Base-by-base conservation (phyloP, 2,329 filamentous ascomycete genomes). In the Diatrype stigma region DNA sequence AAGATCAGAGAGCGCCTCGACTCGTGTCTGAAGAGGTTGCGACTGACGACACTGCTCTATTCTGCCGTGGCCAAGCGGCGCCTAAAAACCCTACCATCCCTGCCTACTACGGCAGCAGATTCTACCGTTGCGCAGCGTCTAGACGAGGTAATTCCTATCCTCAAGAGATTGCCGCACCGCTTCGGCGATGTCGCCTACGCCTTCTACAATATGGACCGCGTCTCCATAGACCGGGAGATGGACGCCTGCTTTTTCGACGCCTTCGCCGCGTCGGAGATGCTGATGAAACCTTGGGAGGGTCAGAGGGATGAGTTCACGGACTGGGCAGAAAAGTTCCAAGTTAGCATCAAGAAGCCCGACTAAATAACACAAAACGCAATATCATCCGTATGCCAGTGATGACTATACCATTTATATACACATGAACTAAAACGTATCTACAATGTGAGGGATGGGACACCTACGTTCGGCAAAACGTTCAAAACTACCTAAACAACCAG, bases 241-340 rank as follows among this genome's bases (percentile, higher is more conserved):
- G 74, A 80, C 4, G 73, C 77, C 38, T 85, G 85, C 59, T 82
- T 85, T 53, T 70, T 73, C 1, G 78, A 83, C 47, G 84, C 86
- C 0, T 79, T 80, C 57, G 72, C 69, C 1, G 79, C 77, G 0
- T 76, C 79, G 0, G 76, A 81, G 50, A 63, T 85, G 45, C 68
- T 89, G 12, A 72, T 73, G 46, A 71, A 75, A 52, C 75, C 77
- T 19, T 92, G 88, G 87, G 70, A 79, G 2, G 85, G 79, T 0
- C 69, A 78, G 45, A 76, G 80, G 17, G 91, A 96, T 61, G 89
- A 87, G 61, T 96, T 95, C 63, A 87, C 85, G 0, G 74, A 80
- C 16, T 96, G 91, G 91, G 82, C 79, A n/a, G 74, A 72, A 11
- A 80, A 77, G 55, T 84, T 82, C 56, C 75, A 77, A 61, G 61